Evolutionary conservation across 2,329 filamentous ascomycete genomes (phyloP).

Genomic region (Sarocladium brachiariae): DNA sequence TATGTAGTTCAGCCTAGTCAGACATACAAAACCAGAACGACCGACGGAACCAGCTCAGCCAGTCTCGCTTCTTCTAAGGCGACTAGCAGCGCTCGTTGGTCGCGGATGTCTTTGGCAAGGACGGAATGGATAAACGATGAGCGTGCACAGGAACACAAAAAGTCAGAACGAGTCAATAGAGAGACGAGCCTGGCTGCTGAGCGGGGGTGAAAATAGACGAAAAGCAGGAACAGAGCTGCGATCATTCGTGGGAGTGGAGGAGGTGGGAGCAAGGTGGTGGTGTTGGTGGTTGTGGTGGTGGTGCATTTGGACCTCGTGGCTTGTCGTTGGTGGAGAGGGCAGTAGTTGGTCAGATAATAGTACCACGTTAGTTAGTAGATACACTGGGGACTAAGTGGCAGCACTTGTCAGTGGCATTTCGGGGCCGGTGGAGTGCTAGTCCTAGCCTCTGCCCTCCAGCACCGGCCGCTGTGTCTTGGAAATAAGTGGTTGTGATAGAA

Average conservation of each 20-base stretch:
- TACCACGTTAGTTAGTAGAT: background rate
- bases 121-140: background rate
- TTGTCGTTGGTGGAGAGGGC: background rate
- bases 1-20: background rate
- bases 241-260: constrained; percentile 7
- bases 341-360: background rate
- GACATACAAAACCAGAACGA: background rate
- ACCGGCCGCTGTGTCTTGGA: too few relatives aligned
- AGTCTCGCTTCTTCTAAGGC: background rate
- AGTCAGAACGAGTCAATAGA: too few relatives aligned
- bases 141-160: background rate
- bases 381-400: too few relatives aligned
- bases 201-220: background rate
- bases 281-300: background rate
- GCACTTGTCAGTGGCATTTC: too few relatives aligned
- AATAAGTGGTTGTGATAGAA: background rate
- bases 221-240: constrained; percentile 8
- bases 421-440: too few relatives aligned
- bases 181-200: background rate
- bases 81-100: too few relatives aligned
- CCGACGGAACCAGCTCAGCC: background rate
- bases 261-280: background rate
- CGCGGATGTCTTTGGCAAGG: background rate
- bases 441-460: too few relatives aligned
- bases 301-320: background rate